These are phyloP conservation scores for Posidonia oceanica DNA, from an alignment of 116 monocot genomes.

Conservation along the genomic window DNA sequence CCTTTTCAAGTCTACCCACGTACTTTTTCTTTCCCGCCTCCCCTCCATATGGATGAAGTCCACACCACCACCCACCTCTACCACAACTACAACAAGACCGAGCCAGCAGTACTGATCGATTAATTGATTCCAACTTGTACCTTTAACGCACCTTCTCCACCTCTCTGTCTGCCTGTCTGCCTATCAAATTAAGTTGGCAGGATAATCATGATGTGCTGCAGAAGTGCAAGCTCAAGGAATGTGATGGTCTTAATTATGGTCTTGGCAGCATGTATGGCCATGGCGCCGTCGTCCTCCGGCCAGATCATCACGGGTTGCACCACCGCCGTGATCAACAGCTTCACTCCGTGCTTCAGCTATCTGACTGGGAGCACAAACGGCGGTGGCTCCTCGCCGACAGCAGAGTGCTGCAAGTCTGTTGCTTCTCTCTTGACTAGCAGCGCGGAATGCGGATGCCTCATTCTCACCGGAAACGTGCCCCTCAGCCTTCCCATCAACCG, in stretches of 20 bases:
- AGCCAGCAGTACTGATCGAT: too few species aligned
- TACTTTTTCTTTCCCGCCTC: too few species aligned
- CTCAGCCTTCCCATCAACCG: constrained; percentile 49
- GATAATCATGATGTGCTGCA: too few species aligned
- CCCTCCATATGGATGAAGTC: too few species aligned
- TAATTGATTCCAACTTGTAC: too few species aligned
- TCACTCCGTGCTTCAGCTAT: constrained; percentile 22
- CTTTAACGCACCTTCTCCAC: too few species aligned
- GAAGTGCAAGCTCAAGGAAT: too few species aligned
- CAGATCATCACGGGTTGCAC: constrained; percentile 12
- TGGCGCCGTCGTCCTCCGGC: not conserved
- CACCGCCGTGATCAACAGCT: constrained; percentile 3
- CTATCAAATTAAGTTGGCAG: too few species aligned
- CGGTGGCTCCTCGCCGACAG: constrained; percentile 32
- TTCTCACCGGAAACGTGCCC: constrained; percentile 56
- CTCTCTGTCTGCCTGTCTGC: too few species aligned
- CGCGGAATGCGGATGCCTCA: constrained; percentile 42
- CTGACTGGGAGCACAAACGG: constrained; percentile 14
- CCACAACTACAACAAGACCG: too few species aligned
- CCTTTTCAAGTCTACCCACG: too few species aligned
- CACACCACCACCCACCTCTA: too few species aligned
- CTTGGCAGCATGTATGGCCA: not conserved
- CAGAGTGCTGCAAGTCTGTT: constrained; percentile 41
- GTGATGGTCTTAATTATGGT: not conserved
- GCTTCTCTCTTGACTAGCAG: constrained; percentile 18